Percentiles rank a stretch among this genome's conserved stretches.
Evolutionary conservation across 192 early-diverging fungal species (phyloP).

Genomic region (Umbelopsis isabellina): DNA sequence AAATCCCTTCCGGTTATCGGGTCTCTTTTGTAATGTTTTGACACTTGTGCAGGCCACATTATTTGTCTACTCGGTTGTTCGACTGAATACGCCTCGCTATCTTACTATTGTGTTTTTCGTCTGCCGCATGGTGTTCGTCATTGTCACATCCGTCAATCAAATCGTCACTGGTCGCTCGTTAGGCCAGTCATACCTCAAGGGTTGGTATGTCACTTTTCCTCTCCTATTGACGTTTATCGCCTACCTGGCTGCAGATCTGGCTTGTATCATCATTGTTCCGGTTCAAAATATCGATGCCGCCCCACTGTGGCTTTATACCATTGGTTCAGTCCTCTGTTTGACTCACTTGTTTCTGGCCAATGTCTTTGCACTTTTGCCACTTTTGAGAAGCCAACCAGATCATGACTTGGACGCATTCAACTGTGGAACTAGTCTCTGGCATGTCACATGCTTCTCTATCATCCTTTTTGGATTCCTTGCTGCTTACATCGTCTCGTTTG

Average conservation of each 20-base stretch:
- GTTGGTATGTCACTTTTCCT: neutral
- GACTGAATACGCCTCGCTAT: neutral
- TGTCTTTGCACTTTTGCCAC: constrained; percentile 3
- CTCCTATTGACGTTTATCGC: neutral
- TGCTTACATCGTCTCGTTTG: constrained; percentile 8
- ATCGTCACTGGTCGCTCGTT: neutral
- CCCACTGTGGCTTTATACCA: neutral
- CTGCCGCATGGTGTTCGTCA: constrained; percentile 6
- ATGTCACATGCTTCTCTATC: constrained; percentile 9
- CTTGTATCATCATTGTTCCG: constrained; percentile 4
- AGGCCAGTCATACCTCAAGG: neutral
- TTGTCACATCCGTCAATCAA: constrained; percentile 16
- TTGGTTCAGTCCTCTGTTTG: constrained; percentile 7
- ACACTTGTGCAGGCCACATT: constrained; percentile 23
- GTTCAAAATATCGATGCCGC: constrained; percentile 15
- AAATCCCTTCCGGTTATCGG: constrained; percentile 18
- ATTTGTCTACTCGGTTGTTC: constrained; percentile 4
- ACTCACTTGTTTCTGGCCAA: constrained; percentile 1
- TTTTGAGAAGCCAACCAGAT: neutral
- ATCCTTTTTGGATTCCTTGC: constrained; percentile 3
- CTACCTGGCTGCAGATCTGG: constrained; percentile 14
- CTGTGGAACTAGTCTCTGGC: constrained; percentile 12
- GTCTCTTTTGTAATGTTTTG: constrained; percentile 7
- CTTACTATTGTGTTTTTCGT: constrained; percentile 9
- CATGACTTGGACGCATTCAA: constrained; percentile 9